Evolutionary conservation across 2,329 filamentous ascomycete genomes (phyloP).

Genomic region (Alternaria ventricosa): DNA sequence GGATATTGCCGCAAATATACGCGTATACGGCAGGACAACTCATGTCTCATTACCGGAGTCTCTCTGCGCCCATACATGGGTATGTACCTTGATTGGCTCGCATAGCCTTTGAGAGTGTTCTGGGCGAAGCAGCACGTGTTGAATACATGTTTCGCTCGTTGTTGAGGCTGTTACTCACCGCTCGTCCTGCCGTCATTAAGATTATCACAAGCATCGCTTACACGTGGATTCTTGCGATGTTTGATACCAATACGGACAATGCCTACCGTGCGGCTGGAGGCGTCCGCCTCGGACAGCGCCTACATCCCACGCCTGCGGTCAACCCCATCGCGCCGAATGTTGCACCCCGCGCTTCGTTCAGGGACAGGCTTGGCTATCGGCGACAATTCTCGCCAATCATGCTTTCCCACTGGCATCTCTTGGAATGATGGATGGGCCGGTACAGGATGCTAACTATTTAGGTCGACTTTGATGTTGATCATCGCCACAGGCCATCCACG

Average conservation of each 20-base stretch:
- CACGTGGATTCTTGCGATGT: not conserved
- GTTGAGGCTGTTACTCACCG: not conserved
- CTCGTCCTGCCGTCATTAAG: not conserved
- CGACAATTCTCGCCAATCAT: not conserved
- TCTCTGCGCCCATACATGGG: not conserved
- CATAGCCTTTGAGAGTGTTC: not conserved
- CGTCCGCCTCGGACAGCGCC: conserved; percentile 1
- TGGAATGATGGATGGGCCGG: not conserved
- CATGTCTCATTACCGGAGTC: not conserved
- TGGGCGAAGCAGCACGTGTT: not conserved
- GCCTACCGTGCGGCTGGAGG: conserved; percentile 5
- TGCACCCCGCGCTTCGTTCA: conserved; percentile 4
- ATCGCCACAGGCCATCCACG: not conserved
- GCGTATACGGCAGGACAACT: not conserved
- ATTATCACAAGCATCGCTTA: not conserved
- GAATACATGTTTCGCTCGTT: not conserved
- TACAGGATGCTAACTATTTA: not conserved
- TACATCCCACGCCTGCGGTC: not conserved
- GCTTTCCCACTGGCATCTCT: not conserved
- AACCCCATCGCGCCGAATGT: not conserved
- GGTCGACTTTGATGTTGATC: conserved; percentile 7
- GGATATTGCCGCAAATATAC: not conserved
- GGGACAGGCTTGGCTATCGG: not conserved
- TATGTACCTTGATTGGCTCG: not conserved
- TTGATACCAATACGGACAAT: not conserved